Base-by-base conservation (phyloP, 768 basidiomycete genomes). In the Suillus sp. region DNA sequence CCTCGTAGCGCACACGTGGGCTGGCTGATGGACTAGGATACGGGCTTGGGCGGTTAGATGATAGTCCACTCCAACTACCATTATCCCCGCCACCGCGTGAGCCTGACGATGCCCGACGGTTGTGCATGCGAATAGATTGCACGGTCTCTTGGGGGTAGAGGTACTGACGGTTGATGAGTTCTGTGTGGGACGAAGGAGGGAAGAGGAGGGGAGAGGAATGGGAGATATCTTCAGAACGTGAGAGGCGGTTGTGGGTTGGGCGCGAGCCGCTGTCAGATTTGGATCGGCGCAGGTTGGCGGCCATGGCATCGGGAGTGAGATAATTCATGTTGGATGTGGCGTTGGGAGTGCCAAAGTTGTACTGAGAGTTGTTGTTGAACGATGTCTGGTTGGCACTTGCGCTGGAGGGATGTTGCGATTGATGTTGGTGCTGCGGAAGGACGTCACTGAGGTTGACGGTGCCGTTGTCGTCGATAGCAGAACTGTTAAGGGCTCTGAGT, bases 21-120 rank as follows among this genome's bases (percentile, higher is more conserved):
- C 84, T 86, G 5, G 87, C 88, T 42, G 85, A 85, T 20, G 90
- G 89, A 51, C 83, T 85, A 0, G 89, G 89, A 70, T 88, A 92
- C 3, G 87, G 91, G 57, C 81, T 86, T 2, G 84, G 75, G 2
- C 88, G 79, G 45, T 67, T 69, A 35, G 79, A 80, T 16, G 71
- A 71, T 59, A 72, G 62, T 13, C 72, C 76, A 34, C 78, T 76
- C 75, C 77, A 76, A 13, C 66, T 60, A 35, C 73, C 66, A 5
- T 72, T 72, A 4, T 59, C 75, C 48, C 69, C 72, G 32, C 69
- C 72, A 43, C 67, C 75, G 53, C 70, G 69, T 56, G 80, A 81
- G 13, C 79, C 80, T 27, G 78, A 79, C 13, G 75, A 78, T 59
- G 78, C 75, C 53, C 81, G 75, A 11, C 82, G 78, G 62, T 73